Conservation (phyloP, 2,329 filamentous ascomycete species). For the Penicillium sp. region DNA sequence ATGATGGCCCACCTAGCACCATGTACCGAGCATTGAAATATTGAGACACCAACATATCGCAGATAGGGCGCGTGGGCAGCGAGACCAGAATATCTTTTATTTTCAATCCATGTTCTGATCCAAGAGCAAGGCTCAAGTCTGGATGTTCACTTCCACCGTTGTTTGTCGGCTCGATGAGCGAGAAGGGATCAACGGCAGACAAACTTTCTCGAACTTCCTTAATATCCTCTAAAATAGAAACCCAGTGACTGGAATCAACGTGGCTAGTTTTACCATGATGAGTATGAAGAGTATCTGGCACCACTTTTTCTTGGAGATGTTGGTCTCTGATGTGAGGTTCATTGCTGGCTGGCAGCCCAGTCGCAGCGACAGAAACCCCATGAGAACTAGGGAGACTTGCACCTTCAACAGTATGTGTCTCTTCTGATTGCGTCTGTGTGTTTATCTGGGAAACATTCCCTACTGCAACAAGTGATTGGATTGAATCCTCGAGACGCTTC, state of each 20-base stretch:
- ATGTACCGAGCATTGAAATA: constrained; percentile 15
- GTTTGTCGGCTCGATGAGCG: neutral
- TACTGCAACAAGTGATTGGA: constrained; percentile 1
- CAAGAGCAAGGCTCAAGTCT: constrained; percentile 3
- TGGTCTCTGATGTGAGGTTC: neutral
- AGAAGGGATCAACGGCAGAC: neutral
- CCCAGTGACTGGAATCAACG: constrained; percentile 12
- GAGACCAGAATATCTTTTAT: constrained; percentile 2
- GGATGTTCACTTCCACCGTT: neutral
- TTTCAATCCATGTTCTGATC: neutral
- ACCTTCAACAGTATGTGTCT: neutral
- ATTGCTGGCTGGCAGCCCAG: neutral
- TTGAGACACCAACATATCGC: constrained; percentile 10
- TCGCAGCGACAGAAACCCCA: neutral
- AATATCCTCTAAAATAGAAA: constrained; percentile 14
- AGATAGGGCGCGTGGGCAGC: constrained; percentile 7
- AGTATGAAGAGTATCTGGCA: neutral
- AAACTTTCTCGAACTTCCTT: constrained; percentile 9
- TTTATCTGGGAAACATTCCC: neutral
- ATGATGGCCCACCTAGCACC: constrained; percentile 10
- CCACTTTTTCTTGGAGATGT: neutral
- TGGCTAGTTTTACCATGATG: constrained; percentile 2
- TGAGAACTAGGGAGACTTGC: neutral
- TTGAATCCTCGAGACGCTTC: constrained; percentile 8
- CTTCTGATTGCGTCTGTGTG: neutral